Base-by-base conservation (phyloP, 139 green algal genomes). In the Choricystis sp. region DNA sequence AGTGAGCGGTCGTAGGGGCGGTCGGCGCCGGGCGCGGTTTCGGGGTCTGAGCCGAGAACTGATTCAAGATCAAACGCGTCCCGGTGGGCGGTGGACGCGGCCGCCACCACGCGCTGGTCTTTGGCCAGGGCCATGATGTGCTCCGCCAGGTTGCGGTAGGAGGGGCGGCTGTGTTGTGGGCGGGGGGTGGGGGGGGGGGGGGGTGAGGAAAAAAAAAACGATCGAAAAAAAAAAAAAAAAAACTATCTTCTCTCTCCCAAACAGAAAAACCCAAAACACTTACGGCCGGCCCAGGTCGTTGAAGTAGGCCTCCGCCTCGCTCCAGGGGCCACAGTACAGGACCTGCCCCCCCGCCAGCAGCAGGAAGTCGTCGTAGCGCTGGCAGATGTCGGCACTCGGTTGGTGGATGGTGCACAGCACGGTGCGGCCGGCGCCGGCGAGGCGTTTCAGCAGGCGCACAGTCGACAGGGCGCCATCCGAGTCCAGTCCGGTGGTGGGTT, bases 381-480 rank as follows among this genome's bases (percentile, higher is more conserved):
- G 57, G 55, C 78, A 68, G 72, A 92, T 87, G 62, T 81, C 61
- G 14, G 56, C 72, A 69, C 82, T 84, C 62, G 82, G 83, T 65
- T 88, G 82, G 70, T 89, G 83, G 59, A 89, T 89, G 64, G 80
- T 88, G 66, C 67, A 70, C 55, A 78, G 57, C 62, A 85, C 77
- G 22, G 81, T 89, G 56, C 75, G 70, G 2, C 64, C 55, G 61
- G 74, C 70, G 9, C 65, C 49, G 2, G 81, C 72, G 58, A 89
- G 72, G 29, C 49, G 60, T 25, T 72, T 65, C 26, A 91, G 70
- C 0, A 57, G 61, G 4, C 65, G 30, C 62, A 87, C 73, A 1
- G 88, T 66, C 29, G 64, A 69, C 20, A 82, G 65, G 0, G 84
- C 85, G 61, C 86, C 88, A 76, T 90, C 84, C 24, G 65, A 76